These are phyloP conservation scores for Podospora pseudopauciseta DNA, from an alignment of 495 filamentous ascomycete genomes.

Conservation along the genomic window DNA sequence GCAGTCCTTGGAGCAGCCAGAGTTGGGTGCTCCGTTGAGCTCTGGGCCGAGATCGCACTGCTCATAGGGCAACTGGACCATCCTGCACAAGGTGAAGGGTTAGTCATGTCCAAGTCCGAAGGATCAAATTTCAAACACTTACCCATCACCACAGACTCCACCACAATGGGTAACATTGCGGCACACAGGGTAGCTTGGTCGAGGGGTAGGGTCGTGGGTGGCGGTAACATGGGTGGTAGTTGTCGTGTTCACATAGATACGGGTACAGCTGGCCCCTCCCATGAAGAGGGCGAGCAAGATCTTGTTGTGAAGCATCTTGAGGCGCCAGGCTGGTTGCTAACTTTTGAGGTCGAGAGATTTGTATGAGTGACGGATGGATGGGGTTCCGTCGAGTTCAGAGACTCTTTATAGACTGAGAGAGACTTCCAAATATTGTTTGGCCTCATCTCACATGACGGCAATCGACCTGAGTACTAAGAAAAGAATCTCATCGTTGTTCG, in stretches of 20 bases:
- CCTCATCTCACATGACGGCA: background rate
- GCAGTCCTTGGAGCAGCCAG: conserved; percentile 10
- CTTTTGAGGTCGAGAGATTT: background rate
- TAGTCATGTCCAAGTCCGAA: too few relatives aligned
- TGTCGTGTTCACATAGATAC: background rate
- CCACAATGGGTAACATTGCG: conserved; percentile 6
- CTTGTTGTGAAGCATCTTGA: conserved; percentile 12
- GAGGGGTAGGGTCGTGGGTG: background rate
- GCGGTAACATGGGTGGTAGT: background rate
- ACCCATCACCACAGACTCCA: conserved; percentile 20
- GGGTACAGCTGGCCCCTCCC: conserved; percentile 3
- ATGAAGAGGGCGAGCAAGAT: conserved; percentile 14
- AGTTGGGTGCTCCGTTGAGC: conserved; percentile 10
- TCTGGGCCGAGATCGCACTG: conserved; percentile 16
- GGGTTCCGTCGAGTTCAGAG: background rate
- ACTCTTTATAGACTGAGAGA: background rate
- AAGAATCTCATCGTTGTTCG: background rate
- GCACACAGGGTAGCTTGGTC: background rate
- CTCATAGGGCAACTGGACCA: conserved; percentile 14
- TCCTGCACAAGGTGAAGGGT: conserved; percentile 1
- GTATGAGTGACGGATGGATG: background rate
- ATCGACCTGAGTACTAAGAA: background rate
- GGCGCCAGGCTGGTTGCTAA: background rate
- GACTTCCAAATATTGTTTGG: background rate
- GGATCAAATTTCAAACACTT: background rate